These are phyloP conservation scores for Venturia pyrina DNA, from an alignment of 2,329 filamentous ascomycete genomes.

Conservation along the genomic window DNA sequence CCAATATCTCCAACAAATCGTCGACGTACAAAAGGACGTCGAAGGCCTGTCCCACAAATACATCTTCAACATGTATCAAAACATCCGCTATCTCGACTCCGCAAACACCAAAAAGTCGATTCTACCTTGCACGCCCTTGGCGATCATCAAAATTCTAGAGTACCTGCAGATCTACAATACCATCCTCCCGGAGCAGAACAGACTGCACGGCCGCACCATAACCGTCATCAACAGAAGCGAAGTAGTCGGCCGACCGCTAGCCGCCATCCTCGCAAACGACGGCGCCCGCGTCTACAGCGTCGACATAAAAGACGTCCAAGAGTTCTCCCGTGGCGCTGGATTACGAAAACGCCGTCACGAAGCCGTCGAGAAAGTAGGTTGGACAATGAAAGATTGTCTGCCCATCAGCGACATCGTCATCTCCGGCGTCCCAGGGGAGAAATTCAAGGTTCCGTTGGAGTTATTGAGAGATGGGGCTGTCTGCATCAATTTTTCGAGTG, in stretches of 20 bases:
- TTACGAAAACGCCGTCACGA: conserved; percentile 79
- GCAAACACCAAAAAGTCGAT: conserved; percentile 77
- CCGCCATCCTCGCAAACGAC: conserved; percentile 89
- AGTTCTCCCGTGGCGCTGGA: conserved; percentile 83
- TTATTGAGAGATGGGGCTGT: conserved; percentile 81
- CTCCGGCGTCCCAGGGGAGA: conserved; percentile 77
- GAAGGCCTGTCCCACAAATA: conserved; percentile 90
- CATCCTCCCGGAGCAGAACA: conserved; percentile 84
- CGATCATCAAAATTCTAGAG: conserved; percentile 94
- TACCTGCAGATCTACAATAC: conserved; percentile 94
- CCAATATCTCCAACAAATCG: conserved; percentile 90
- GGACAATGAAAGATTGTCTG: conserved; percentile 69
- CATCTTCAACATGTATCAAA: conserved; percentile 99
- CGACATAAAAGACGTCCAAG: conserved; percentile 81
- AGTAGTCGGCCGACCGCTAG: conserved; percentile 86
- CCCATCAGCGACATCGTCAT: conserved; percentile 91
- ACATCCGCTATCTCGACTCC: conserved; percentile 86
- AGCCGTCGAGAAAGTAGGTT: conserved; percentile 71
- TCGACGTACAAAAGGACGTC: conserved; percentile 83
- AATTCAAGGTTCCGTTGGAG: conserved; percentile 80
- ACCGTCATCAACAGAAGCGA: conserved; percentile 95
- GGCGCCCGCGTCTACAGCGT: conserved; percentile 93
- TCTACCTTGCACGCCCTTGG: conserved; percentile 88
- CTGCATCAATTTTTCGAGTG: conserved; percentile 98
- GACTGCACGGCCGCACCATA: conserved; percentile 85